A percentile compares a stretch with the other conserved stretches of the same genome.
phyloP scores from a whole-genome alignment of 2,329 filamentous ascomycete genomes.

The Cladorrhinum sp. region DNA sequence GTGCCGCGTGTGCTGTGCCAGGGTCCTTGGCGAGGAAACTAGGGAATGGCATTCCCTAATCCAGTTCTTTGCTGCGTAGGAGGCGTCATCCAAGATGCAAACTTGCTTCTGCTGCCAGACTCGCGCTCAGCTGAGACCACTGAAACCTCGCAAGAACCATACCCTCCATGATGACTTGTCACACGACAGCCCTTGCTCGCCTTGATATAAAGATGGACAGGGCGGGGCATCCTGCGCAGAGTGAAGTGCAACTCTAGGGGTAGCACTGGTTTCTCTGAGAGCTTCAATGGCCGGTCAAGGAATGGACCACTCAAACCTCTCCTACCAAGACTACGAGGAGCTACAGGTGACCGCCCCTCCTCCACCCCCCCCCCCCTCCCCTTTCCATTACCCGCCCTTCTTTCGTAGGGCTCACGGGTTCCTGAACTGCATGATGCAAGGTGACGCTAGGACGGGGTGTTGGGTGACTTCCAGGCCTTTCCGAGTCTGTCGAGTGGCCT shows the following conservation, averaged over 20 bases:
- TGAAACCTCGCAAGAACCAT: background rate
- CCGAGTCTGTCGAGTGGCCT: slow-evolving; percentile 4
- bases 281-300: background rate
- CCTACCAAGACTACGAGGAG: background rate
- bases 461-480: background rate
- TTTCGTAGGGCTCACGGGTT: background rate
- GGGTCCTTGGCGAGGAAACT: background rate
- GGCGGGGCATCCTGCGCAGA: background rate
- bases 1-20: background rate
- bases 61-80: background rate
- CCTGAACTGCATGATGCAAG: slow-evolving; percentile 1
- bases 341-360: background rate
- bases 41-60: background rate
- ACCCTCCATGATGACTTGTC: background rate
- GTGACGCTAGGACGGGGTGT: background rate
- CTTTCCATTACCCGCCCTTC: too few relatives aligned
- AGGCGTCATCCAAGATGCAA: background rate
- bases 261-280: background rate
- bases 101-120: background rate
- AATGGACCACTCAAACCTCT: background rate
- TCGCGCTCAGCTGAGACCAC: background rate
- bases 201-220: background rate
- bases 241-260: background rate
- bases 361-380: too few relatives aligned
- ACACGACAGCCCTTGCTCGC: background rate